Evolutionary conservation across 2,329 filamentous ascomycete species (phyloP).

Genomic region (Proliferodiscus dingleyae): DNA sequence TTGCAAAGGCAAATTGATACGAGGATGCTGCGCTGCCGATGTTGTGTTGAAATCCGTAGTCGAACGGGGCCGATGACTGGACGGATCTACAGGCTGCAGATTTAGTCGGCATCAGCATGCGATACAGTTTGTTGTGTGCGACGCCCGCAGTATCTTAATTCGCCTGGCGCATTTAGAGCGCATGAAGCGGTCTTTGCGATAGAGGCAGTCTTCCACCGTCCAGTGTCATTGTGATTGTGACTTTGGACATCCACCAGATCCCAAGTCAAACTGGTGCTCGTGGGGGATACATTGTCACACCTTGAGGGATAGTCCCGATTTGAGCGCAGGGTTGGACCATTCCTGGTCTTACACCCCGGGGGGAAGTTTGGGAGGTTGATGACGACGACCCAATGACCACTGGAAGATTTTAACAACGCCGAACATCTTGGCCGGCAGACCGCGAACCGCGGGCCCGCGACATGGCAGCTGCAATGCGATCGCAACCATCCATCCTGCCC

Average conservation of each 20-base stretch:
- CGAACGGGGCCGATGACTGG: constrained; percentile 19
- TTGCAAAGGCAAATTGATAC: constrained; percentile 17
- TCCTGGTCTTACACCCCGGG: constrained; percentile 14
- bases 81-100: constrained; percentile 24
- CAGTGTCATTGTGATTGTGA: no score
- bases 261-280: no score
- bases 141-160: constrained; percentile 8
- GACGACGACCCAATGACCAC: constrained; percentile 24
- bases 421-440: constrained; percentile 22
- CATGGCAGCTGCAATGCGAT: background rate
- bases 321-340: constrained; percentile 6
- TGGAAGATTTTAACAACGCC: constrained; percentile 12
- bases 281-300: no score
- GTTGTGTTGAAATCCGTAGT: constrained; percentile 18
- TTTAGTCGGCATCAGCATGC: constrained; percentile 18
- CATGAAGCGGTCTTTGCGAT: background rate
- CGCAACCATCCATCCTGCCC: constrained; percentile 3
- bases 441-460: constrained; percentile 1
- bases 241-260: no score
- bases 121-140: constrained; percentile 15
- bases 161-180: background rate
- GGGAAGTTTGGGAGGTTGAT: constrained; percentile 17
- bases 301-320: no score
- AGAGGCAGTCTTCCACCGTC: no score
- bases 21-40: constrained; percentile 15